Percentiles rank a stretch among this genome's conserved stretches.
phyloP scores from a whole-genome alignment of 2,329 filamentous ascomycete genomes.

The Plenodomus lindquistii region DNA sequence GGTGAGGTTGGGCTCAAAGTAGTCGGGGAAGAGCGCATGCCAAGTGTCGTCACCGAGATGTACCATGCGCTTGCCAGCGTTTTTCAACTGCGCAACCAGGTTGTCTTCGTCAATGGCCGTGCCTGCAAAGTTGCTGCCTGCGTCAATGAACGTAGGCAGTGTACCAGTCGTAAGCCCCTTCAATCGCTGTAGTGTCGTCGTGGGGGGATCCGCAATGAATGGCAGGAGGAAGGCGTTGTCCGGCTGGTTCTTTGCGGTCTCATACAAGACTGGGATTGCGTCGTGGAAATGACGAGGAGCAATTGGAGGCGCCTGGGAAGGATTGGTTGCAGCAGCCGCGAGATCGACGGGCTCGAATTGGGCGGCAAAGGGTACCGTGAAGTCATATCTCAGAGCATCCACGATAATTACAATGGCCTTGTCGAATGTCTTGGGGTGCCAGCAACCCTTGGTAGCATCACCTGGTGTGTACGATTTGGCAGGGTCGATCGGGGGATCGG shows the following conservation, averaged over 20 bases:
- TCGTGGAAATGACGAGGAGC: constrained; percentile 75
- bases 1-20: constrained; percentile 86
- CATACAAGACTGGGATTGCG: constrained; percentile 82
- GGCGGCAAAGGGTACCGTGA: constrained; percentile 77
- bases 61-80: constrained; percentile 75
- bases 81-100: constrained; percentile 65
- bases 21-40: constrained; percentile 89
- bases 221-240: constrained; percentile 86
- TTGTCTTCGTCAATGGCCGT: constrained; percentile 96
- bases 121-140: constrained; percentile 92
- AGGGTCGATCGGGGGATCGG: constrained; percentile 68
- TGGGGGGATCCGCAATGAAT: constrained; percentile 96
- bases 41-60: constrained; percentile 98
- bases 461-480: constrained; percentile 42
- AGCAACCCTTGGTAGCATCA: constrained; percentile 71
- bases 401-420: constrained; percentile 89
- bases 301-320: constrained; percentile 12
- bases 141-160: constrained; percentile 89
- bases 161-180: constrained; percentile 96
- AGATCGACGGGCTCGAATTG: constrained; percentile 50
- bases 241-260: constrained; percentile 74
- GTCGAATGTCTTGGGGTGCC: constrained; percentile 93
- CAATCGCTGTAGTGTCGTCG: constrained; percentile 85
- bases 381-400: constrained; percentile 95
- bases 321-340: constrained; percentile 15